Evolutionary conservation across 805 yeast genomes (phyloP).

Genomic region (Ogataea parapolymorpha): DNA sequence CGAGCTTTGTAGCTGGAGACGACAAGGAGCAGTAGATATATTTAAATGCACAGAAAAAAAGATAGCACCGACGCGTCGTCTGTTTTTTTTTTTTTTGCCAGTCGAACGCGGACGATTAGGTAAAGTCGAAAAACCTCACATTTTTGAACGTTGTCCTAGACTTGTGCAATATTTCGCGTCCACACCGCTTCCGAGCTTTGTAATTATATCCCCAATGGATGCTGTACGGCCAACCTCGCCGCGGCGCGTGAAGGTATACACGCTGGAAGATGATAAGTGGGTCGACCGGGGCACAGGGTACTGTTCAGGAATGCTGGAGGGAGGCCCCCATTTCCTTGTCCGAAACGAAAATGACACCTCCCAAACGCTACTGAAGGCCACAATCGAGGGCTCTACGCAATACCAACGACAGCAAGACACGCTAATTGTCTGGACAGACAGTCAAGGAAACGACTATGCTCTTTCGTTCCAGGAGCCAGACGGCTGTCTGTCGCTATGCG

Average conservation of each 20-base stretch:
- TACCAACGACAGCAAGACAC: conserved; percentile 95
- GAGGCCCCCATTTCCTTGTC: conserved; percentile 63
- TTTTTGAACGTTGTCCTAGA: background rate
- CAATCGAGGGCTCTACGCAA: conserved; percentile 70
- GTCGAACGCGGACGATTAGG: conserved; percentile 1
- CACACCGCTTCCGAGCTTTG: background rate
- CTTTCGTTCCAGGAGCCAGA: conserved; percentile 87
- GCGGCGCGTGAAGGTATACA: conserved; percentile 87
- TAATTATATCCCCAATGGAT: conserved; percentile 13
- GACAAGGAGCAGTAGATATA: conserved; percentile 8
- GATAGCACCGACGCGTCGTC: conserved; percentile 6
- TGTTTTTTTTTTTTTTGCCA: background rate
- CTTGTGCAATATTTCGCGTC: background rate
- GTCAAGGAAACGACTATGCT: conserved; percentile 71
- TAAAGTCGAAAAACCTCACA: conserved; percentile 3
- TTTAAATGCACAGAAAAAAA: background rate
- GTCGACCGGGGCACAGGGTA: conserved; percentile 89
- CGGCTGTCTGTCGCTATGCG: conserved; percentile 83
- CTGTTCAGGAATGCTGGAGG: conserved; percentile 67
- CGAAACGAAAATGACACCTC: conserved; percentile 62
- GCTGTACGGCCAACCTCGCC: conserved; percentile 38
- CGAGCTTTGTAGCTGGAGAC: conserved; percentile 22
- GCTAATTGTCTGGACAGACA: conserved; percentile 89
- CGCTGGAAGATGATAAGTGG: conserved; percentile 81
- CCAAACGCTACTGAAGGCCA: conserved; percentile 59